These are phyloP conservation scores for Reutealis trisperma DNA, from an alignment of 345 rosid species.

Conservation along the genomic window DNA sequence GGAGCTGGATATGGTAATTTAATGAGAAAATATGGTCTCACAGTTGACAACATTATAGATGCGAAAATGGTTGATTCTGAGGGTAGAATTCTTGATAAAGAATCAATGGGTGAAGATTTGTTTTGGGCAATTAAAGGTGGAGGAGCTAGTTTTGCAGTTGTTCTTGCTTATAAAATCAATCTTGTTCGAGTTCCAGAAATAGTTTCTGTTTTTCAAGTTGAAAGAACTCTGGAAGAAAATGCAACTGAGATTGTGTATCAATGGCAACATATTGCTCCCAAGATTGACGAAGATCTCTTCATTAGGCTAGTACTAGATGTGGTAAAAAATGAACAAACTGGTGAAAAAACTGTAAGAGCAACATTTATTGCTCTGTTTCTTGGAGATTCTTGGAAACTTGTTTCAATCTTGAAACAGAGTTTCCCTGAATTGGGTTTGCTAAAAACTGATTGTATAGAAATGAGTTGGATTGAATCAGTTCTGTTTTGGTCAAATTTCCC, in stretches of 20 bases:
- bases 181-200: background rate
- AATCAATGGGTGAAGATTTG: conserved; percentile 10
- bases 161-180: background rate
- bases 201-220: conserved; percentile 2
- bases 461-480: conserved; percentile 4
- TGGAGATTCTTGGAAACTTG: background rate
- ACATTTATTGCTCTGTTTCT: background rate
- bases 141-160: conserved; percentile 9
- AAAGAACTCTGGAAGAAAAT: background rate
- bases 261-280: background rate
- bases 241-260: background rate
- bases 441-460: background rate
- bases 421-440: conserved; percentile 10
- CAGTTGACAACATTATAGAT: conserved; percentile 1
- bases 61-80: background rate
- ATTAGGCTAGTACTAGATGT: background rate
- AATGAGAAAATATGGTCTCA: conserved; percentile 8
- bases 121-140: conserved; percentile 14
- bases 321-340: background rate
- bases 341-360: background rate
- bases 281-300: conserved; percentile 1
- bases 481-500: background rate
- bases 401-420: background rate
- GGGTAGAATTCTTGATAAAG: background rate
- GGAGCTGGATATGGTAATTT: conserved; percentile 5